Evolutionary conservation across 2,329 filamentous ascomycete genomes (phyloP), one percentile per base, ranked within the genome.

Genomic region (Oidium heveae): DNA sequence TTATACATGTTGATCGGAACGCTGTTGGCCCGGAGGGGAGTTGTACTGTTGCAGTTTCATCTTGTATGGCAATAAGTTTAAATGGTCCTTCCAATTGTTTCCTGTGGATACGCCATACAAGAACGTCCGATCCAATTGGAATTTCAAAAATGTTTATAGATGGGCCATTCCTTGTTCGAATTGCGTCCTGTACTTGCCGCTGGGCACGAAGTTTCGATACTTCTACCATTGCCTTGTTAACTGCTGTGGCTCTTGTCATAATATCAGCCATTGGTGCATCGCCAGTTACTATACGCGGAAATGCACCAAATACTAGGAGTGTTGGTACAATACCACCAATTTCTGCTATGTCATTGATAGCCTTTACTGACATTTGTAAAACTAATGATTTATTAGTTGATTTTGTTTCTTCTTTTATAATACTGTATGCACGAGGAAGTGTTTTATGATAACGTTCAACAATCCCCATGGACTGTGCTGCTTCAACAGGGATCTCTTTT

Each of bases 161-260:
- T n/a, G n/a, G n/a, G n/a, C n/a, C n/a, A n/a, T n/a, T n/a, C n/a
- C n/a, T n/a, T n/a, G n/a, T 9, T 10, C 12, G 52, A 47, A 57
- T 22, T 9, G 52, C 53, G 13, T 57, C 54, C 9, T 52, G n/a
- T 24, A 56, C n/a, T 28, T 57, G 10, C 13, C 54, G 33, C 16
- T 47, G 32, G 24, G 52, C 52, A 18, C 41, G 52, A 18, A 55
- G 24, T n/a, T 55, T 58, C 13, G 39, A 13, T n/a, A 58, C 36
- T 41, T 58, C 55, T 1, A 32, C n/a, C 36, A 55, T 56, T 13
- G 53, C 56, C 28, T 56, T 58, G 12, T 54, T 55, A 20, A 56
- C n/a, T 10, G 55, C 44, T 9, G 9, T 37, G 32, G 56, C 43
- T 20, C 54, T 2, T 44, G 53, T 39, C 16, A 16, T 47, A 20